Percentiles rank a stretch among this genome's conserved stretches.
These are phyloP conservation scores for Penicillium goetzii DNA, from an alignment of 495 filamentous ascomycete genomes.

Conservation along the genomic window DNA sequence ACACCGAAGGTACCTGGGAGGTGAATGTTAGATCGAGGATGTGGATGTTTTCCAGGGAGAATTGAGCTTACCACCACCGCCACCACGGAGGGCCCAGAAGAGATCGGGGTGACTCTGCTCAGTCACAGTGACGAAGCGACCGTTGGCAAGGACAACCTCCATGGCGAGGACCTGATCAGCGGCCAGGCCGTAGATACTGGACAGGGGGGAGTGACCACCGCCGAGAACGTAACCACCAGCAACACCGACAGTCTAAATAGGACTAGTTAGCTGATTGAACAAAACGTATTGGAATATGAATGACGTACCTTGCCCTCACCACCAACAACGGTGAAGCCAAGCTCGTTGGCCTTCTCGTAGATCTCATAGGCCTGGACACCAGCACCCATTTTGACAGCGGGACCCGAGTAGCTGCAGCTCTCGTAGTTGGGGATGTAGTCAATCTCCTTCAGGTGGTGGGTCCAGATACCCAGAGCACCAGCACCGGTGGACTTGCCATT, in stretches of 20 bases:
- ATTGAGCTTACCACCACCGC: conserved; percentile 29
- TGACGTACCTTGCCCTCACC: conserved; percentile 50
- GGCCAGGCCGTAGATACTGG: conserved; percentile 54
- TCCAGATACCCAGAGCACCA: conserved; percentile 62
- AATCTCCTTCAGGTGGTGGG: conserved; percentile 58
- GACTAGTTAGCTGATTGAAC: background rate
- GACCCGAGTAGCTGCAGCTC: conserved; percentile 43
- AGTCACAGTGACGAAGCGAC: conserved; percentile 54
- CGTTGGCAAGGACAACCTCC: conserved; percentile 60
- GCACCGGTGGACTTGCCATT: conserved; percentile 60
- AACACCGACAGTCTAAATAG: conserved; percentile 39
- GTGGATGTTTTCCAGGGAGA: background rate
- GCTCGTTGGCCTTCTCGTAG: conserved; percentile 48
- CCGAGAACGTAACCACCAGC: conserved; percentile 50
- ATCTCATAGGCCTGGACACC: conserved; percentile 58
- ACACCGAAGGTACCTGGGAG: conserved; percentile 50
- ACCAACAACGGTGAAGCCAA: conserved; percentile 56
- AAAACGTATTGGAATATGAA: background rate
- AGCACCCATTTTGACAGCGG: conserved; percentile 60
- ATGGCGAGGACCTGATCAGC: conserved; percentile 54
- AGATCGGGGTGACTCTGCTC: conserved; percentile 57
- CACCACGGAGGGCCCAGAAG: conserved; percentile 57
- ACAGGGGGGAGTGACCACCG: conserved; percentile 55
- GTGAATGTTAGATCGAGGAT: background rate
- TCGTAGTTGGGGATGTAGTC: conserved; percentile 41